These are phyloP conservation scores for Phoma sp. DNA, from an alignment of 2,329 filamentous ascomycete genomes.

Conservation along the genomic window DNA sequence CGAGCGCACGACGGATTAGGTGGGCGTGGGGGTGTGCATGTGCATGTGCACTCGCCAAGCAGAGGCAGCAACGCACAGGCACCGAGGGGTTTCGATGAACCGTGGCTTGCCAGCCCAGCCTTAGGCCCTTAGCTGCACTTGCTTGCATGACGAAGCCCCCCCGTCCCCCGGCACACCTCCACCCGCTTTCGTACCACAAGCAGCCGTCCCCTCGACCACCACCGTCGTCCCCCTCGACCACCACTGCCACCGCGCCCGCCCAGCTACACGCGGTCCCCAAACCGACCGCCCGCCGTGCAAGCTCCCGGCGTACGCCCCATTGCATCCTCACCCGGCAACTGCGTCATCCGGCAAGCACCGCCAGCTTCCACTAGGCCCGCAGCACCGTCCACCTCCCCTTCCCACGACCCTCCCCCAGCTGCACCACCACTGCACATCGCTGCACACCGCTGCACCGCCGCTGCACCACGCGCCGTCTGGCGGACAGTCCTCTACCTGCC, in stretches of 20 bases:
- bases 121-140: not conserved
- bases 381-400: not conserved
- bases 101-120: too few species aligned
- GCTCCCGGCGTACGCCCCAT: not conserved
- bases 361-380: constrained; percentile 1
- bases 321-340: not conserved
- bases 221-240: constrained; percentile 1
- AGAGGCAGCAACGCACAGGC: not conserved
- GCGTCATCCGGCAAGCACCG: constrained; percentile 12
- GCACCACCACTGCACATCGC: not conserved
- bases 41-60: not conserved
- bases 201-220: constrained; percentile 18
- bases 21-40: not conserved
- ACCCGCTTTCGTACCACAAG: constrained; percentile 18
- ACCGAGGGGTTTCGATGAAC: constrained; percentile 18
- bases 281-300: constrained; percentile 13
- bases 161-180: constrained; percentile 14
- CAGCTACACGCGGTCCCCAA: constrained; percentile 19
- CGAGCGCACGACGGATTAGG: not conserved
- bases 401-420: not conserved
- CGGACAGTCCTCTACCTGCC: not conserved
- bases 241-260: constrained; percentile 18
- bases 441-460: not conserved
- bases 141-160: constrained; percentile 12
- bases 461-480: not conserved